Evolutionary conservation across 2,329 filamentous ascomycete genomes (phyloP).

Genomic region (Ophiostoma tasmaniense): DNA sequence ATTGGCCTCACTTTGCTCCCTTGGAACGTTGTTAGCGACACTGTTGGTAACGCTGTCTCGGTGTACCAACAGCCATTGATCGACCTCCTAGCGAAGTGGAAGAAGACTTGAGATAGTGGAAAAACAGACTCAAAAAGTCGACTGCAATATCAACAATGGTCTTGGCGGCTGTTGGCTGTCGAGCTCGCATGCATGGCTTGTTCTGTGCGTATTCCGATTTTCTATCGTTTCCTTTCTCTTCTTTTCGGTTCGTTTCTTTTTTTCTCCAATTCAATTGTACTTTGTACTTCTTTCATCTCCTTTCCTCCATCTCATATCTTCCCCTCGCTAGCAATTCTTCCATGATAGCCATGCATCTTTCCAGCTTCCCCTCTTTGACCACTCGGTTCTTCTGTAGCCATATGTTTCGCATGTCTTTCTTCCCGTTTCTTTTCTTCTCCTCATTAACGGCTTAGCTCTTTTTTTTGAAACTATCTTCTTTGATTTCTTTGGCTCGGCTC

Average conservation of each 20-base stretch:
- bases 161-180: neutral
- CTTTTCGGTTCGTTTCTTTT: neutral
- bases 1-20: neutral
- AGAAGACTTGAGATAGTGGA: neutral
- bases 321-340: neutral
- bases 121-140: no score
- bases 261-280: neutral
- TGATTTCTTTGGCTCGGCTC: neutral
- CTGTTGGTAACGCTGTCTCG: neutral
- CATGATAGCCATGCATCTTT: neutral
- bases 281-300: neutral
- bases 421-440: neutral
- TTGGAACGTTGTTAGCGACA: neutral
- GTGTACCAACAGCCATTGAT: neutral
- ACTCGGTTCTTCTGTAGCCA: neutral
- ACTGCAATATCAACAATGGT: neutral
- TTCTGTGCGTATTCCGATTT: neutral
- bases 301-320: neutral
- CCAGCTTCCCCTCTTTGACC: neutral
- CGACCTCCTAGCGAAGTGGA: neutral
- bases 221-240: neutral
- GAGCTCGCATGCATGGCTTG: neutral
- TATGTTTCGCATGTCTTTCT: neutral
- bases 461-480: neutral
- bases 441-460: neutral